Evolutionary conservation across 805 yeast species (phyloP).

Genomic region (Isabelozyma pseudorhagii): DNA sequence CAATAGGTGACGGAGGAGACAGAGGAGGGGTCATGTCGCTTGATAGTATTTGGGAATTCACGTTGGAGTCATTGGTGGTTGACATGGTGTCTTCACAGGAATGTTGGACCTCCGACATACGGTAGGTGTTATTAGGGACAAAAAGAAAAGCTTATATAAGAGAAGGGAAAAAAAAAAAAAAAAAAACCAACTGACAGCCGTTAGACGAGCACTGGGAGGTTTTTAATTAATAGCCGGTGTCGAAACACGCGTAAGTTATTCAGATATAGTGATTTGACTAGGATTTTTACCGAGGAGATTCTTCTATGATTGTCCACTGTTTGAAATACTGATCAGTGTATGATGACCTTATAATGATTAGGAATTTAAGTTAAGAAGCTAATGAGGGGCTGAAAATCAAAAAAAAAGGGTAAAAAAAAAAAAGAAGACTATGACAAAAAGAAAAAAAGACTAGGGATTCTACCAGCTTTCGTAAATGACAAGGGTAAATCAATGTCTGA

Average conservation of each 20-base stretch:
- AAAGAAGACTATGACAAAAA: too few relatives aligned
- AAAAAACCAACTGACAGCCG: background rate
- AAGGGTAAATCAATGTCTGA: background rate
- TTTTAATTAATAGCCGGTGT: too few relatives aligned
- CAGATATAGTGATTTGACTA: background rate
- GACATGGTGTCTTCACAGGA: background rate
- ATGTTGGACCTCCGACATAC: background rate
- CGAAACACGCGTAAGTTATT: background rate
- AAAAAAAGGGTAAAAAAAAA: too few relatives aligned
- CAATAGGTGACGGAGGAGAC: constrained; percentile 3
- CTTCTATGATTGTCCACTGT: too few relatives aligned
- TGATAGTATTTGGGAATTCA: background rate
- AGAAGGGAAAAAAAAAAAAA: background rate
- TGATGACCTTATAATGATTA: too few relatives aligned
- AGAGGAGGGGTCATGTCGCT: constrained; percentile 4
- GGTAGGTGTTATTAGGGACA: background rate
- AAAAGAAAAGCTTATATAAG: too few relatives aligned
- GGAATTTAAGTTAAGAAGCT: too few relatives aligned
- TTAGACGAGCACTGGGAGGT: background rate
- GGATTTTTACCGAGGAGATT: background rate
- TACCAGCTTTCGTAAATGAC: too few relatives aligned
- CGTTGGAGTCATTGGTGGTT: background rate
- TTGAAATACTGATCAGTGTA: too few relatives aligned
- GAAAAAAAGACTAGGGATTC: too few relatives aligned
- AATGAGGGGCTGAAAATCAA: too few relatives aligned